A percentile compares a stretch with the other conserved stretches of the same genome.
These are phyloP conservation scores for Escallonia rubra DNA, from an alignment of 129 eudicot species.

Conservation along the genomic window DNA sequence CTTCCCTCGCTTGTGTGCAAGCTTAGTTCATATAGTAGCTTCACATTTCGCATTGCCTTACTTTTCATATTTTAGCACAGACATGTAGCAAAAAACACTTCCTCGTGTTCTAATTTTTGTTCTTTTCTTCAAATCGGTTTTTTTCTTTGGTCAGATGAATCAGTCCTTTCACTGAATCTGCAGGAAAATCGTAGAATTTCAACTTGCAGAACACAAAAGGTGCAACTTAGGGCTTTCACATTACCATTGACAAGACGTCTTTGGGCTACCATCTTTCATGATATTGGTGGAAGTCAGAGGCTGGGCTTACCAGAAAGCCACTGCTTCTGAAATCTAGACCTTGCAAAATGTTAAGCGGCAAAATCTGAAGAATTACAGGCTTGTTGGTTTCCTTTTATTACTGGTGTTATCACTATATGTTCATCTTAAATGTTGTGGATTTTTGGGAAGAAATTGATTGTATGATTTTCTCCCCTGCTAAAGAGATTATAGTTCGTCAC, in stretches of 20 bases:
- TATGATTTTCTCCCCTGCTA: too few species aligned
- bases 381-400: slow-evolving; percentile 33
- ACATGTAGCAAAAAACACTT: too few species aligned
- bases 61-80: too few species aligned
- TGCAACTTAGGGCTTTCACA: slow-evolving; percentile 23
- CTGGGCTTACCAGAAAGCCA: slow-evolving; percentile 9
- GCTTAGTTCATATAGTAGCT: too few species aligned
- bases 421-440: too few species aligned
- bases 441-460: too few species aligned
- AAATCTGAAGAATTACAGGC: slow-evolving; percentile 33
- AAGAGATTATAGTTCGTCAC: too few species aligned
- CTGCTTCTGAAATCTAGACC: slow-evolving; percentile 29
- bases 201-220: slow-evolving; percentile 23
- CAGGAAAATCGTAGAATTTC: slow-evolving; percentile 8
- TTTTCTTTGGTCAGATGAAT: slow-evolving; percentile 36
- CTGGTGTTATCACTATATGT: slow-evolving; percentile 47
- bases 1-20: too few species aligned
- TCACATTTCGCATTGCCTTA: too few species aligned
- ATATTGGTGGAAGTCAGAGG: slow-evolving; percentile 45
- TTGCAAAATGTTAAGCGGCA: slow-evolving; percentile 25
- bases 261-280: slow-evolving; percentile 42
- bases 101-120: too few species aligned
- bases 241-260: slow-evolving; percentile 25
- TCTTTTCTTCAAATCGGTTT: too few species aligned
- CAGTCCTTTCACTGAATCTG: slow-evolving; percentile 35